Evolutionary conservation across 169 alveolate species (phyloP).

Genomic region (Eimeria maxima): DNA sequence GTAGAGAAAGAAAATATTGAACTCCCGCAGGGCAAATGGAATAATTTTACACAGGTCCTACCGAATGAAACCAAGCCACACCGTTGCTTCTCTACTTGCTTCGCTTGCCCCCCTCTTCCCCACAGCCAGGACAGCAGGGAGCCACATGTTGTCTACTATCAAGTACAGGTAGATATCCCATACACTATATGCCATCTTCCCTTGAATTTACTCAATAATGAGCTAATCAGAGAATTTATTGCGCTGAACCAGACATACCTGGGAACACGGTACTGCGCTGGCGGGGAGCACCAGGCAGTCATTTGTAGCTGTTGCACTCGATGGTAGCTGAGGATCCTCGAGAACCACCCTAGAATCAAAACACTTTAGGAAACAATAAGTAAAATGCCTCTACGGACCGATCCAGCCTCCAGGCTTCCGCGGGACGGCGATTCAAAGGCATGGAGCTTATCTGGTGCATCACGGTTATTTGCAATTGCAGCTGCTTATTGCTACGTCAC

Average conservation of each 20-base stretch:
- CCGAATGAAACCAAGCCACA: background rate
- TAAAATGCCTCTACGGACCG: background rate
- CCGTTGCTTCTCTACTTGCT: conserved; percentile 24
- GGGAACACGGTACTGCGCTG: background rate
- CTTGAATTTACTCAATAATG: background rate
- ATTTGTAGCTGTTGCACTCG: background rate
- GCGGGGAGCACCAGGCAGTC: background rate
- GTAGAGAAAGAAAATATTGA: background rate
- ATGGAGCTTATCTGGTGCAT: background rate
- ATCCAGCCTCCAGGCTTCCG: background rate
- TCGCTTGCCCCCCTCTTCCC: conserved; percentile 33
- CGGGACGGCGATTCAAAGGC: background rate
- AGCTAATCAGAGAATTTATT: background rate
- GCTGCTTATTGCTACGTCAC: background rate
- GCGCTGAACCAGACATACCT: conserved; percentile 1
- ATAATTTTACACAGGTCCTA: background rate
- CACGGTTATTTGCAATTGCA: too few relatives aligned
- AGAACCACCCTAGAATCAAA: background rate
- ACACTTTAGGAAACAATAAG: background rate
- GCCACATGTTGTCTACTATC: background rate
- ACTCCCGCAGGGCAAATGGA: background rate
- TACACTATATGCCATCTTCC: background rate
- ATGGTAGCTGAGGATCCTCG: background rate
- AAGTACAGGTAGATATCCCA: background rate
- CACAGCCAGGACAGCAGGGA: background rate